Base-by-base conservation (phyloP, 2,329 filamentous ascomycete genomes). In the Cadophora sp. region DNA sequence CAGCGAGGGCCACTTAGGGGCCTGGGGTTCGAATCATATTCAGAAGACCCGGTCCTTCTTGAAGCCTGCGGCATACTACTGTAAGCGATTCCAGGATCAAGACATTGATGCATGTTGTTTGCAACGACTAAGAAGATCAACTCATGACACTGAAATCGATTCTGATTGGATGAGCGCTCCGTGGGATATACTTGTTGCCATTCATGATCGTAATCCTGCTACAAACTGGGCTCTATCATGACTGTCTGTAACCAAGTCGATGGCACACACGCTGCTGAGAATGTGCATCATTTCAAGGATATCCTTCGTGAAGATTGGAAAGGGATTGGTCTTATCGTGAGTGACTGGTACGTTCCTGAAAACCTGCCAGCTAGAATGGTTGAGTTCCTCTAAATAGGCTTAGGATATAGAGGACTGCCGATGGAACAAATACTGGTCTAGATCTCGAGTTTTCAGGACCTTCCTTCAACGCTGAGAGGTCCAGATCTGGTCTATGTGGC, bases 361-460 rank as follows among this genome's bases (percentile, higher is more conserved):
- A 37, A 11, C 34, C 34, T 12, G 14, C 34, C 34, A 4, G 8
- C 34, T 4, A 37, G 34, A 37, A 37, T 12, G 34, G 14, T 37
- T 37, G 14, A 12, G 9, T 12, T 34, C 31, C 14, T 37, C 34
- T 12, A 37, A 37, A 37, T 12, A 37, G 34, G 34, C 14, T 37
- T 37, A 12, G 85, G 66, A 86, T 82, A 2, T 88, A 89, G 74
- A 85, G 82, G 69, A 86, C 84, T 4, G 81, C 82, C 0, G 81
- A 83, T 40, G 80, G 85, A 7, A 79, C 80, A 34, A 80, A 83
- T 48, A 84, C 85, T 24, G 85, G 87, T 3, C 78, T 87, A 27
- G 84, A 88, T 75, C 80, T 89, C 22, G 87, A 89, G 78, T 89
- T 89, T 86, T 86, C 87, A 2, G 86, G 86, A 0, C 34, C 34